Evolutionary conservation across 2,329 filamentous ascomycete species (phyloP), one percentile per base, ranked within the genome.

Genomic region (Pseudogymnoascus sp.): DNA sequence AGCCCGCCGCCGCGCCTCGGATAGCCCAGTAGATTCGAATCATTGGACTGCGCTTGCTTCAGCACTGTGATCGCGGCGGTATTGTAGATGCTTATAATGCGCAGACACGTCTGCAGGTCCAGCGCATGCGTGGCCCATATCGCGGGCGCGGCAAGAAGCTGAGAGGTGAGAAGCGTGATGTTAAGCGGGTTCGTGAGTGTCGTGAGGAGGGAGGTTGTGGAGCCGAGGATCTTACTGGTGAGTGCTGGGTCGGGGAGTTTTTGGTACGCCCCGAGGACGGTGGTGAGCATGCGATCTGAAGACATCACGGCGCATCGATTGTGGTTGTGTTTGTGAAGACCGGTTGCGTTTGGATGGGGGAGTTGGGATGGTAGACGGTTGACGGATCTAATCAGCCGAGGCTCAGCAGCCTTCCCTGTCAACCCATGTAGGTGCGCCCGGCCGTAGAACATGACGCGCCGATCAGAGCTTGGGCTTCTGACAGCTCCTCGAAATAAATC

Each of bases 121-220:
- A 83, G 81, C 2, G 79, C 77, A 59, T 76, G 76, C 25, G 78
- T 75, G 11, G 66, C 67, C 83, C 83, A 86, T 71, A 86, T 77
- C n/a, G 83, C 82, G 7, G 83, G 83, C 1, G 83, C 81, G 1
- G 78, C 79, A n/a, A 86, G 77, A 1, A 85, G 75, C 67, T 85
- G 83, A 18, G 80, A 81, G 4, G 82, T 82, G 16, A 86, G 76
- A 8, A 86, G 77, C 8, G 81, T 82, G 65, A 85, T 76, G 67
- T 86, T 86, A 42, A 84, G 77, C 0, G 82, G 83, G 67, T 86
- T 86, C 59, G 82, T 81, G 25, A 86, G 78, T 7, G 81, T 81
- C 1, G 82, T 82, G 61, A 86, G 76, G 3, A 85, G 77, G 2
- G 82, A 82, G 5, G 81, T 78, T 10, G 82, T 82, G 21, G 81